These are phyloP conservation scores for Camelina sativa DNA, from an alignment of 345 rosid genomes.

Conservation along the genomic window DNA sequence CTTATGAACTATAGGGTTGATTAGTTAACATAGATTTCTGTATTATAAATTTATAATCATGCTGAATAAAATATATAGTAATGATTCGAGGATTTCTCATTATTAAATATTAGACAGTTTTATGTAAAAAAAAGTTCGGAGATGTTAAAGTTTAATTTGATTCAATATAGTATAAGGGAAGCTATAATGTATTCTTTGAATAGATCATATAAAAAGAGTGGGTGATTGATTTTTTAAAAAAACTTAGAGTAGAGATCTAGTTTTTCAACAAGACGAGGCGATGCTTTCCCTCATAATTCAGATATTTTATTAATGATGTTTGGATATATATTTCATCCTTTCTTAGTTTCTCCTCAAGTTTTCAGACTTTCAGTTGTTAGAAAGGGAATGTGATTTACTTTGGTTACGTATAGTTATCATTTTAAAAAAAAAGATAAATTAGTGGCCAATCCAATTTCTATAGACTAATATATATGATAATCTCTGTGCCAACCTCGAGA, in stretches of 20 bases:
- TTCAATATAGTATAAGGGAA: neutral
- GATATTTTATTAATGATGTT: neutral
- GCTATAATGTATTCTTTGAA: neutral
- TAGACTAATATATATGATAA: conserved; percentile 8
- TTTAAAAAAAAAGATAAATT: neutral
- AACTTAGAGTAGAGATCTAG: neutral
- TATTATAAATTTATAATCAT: neutral
- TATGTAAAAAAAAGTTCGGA: neutral
- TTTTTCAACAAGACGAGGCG: neutral
- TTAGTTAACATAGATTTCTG: conserved; percentile 4
- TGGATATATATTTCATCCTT: neutral
- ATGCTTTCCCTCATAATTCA: neutral
- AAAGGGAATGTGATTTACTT: neutral
- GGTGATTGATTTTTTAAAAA: neutral
- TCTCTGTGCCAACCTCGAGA: conserved; percentile 31
- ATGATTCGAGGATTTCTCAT: neutral
- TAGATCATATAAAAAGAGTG: neutral
- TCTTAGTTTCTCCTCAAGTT: neutral
- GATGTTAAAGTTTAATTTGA: neutral
- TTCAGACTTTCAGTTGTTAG: neutral
- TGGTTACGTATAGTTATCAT: neutral
- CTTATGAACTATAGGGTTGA: conserved; percentile 1
- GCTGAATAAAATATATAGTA: neutral
- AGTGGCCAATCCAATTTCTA: conserved; percentile 6
- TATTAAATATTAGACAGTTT: neutral